phyloP scores from a whole-genome alignment of 805 yeast species.

The Hanseniaspora thailandica region DNA sequence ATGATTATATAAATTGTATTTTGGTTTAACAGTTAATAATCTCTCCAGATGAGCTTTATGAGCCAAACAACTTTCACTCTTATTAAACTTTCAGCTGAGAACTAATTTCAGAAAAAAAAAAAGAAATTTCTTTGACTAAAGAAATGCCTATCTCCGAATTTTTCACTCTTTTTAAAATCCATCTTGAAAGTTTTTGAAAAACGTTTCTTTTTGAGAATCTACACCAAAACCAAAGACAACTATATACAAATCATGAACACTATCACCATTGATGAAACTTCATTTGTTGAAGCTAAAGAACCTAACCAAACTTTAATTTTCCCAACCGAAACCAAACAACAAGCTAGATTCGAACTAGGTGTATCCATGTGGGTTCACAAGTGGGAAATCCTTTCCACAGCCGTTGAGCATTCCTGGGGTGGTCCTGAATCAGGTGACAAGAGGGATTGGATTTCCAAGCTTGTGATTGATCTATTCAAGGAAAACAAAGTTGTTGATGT shows the following conservation, averaged over 20 bases:
- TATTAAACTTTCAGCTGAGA: too few species aligned
- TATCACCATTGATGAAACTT: conserved; percentile 32
- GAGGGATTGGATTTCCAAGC: conserved; percentile 86
- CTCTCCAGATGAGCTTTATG: too few species aligned
- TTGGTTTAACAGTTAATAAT: too few species aligned
- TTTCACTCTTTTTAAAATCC: neutral
- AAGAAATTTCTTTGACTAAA: too few species aligned
- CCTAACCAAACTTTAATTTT: conserved; percentile 34
- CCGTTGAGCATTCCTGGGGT: conserved; percentile 91
- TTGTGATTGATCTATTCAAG: conserved; percentile 65
- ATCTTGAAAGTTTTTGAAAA: neutral
- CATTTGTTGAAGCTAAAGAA: conserved; percentile 42
- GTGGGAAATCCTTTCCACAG: conserved; percentile 82
- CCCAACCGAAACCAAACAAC: conserved; percentile 46
- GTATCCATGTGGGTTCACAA: conserved; percentile 79
- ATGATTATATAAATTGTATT: neutral
- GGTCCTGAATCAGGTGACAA: conserved; percentile 84
- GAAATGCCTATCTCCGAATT: too few species aligned
- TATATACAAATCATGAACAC: conserved; percentile 10
- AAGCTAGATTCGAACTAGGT: conserved; percentile 82
- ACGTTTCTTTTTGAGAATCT: neutral
- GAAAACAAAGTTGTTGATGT: conserved; percentile 57
- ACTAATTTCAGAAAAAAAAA: too few species aligned
- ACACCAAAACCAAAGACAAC: neutral
- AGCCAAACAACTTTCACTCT: too few species aligned